Percentiles rank a stretch among this genome's conserved stretches.
These are phyloP conservation scores for Termitomyces sp. DNA, from an alignment of 768 basidiomycete species.

Conservation along the genomic window DNA sequence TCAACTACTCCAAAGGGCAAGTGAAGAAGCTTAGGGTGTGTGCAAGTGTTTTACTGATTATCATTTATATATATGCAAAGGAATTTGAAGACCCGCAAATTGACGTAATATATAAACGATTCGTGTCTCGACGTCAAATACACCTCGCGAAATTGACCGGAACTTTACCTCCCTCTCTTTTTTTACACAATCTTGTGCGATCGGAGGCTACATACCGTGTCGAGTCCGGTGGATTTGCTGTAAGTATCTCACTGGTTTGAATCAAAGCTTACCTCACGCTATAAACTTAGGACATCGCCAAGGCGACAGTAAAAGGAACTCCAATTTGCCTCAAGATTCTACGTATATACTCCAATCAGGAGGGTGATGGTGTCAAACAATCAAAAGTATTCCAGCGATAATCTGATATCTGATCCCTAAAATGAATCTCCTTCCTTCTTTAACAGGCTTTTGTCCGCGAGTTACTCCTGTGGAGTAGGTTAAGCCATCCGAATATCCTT, in stretches of 20 bases:
- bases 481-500: conserved; percentile 21
- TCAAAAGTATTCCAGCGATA: conserved; percentile 6
- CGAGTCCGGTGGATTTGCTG: conserved; percentile 24
- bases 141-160: conserved; percentile 10
- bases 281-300: conserved; percentile 15
- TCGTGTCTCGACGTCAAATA: conserved; percentile 12
- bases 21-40: too few species aligned
- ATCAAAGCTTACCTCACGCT: neutral
- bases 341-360: conserved; percentile 8
- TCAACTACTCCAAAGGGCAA: conserved; percentile 8
- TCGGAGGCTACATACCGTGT: conserved; percentile 6
- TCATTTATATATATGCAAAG: neutral
- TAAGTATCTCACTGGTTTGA: neutral
- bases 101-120: neutral
- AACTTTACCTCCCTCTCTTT: conserved; percentile 18
- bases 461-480: conserved; percentile 18
- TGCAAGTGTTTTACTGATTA: neutral
- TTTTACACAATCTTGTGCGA: conserved; percentile 11
- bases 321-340: conserved; percentile 17
- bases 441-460: conserved; percentile 17
- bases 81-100: conserved; percentile 1
- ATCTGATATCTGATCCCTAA: neutral
- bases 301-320: conserved; percentile 7
- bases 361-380: conserved; percentile 5
- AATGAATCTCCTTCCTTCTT: neutral